Conservation (phyloP, 1,284 basidiomycete species). For the Microbotryum intermedium region DNA sequence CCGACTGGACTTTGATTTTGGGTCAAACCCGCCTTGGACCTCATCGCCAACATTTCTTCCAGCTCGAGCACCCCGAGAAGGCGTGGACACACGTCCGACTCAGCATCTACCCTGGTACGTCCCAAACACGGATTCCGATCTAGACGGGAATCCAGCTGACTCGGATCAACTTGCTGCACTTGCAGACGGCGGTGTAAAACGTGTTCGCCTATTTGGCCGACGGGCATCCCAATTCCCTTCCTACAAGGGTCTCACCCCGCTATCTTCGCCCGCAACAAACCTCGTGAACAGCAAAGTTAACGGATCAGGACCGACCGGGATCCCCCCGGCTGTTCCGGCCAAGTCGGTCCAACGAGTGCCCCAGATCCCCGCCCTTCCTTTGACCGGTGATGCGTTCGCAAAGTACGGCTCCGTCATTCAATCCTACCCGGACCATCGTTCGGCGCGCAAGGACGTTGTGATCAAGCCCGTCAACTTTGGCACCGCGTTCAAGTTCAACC, state of each 20-base stretch:
- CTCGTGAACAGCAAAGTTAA: slow-evolving; percentile 14
- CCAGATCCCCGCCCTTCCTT: slow-evolving; percentile 57
- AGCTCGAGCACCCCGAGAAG: slow-evolving; percentile 48
- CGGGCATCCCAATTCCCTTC: slow-evolving; percentile 39
- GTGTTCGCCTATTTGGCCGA: slow-evolving; percentile 71
- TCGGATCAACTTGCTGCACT: too few relatives aligned
- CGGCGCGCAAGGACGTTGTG: slow-evolving; percentile 49
- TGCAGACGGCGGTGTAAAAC: slow-evolving; percentile 84
- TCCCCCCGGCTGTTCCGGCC: neutral
- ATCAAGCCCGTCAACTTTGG: slow-evolving; percentile 77
- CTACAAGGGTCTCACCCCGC: slow-evolving; percentile 18
- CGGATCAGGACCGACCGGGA: slow-evolving; percentile 20
- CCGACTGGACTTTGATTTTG: slow-evolving; percentile 65
- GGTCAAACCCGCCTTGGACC: slow-evolving; percentile 73
- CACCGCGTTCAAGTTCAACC: slow-evolving; percentile 81
- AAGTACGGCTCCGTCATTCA: slow-evolving; percentile 80
- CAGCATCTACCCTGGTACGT: slow-evolving; percentile 66
- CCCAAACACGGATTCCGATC: too few relatives aligned
- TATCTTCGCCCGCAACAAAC: slow-evolving; percentile 19
- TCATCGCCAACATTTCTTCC: slow-evolving; percentile 81
- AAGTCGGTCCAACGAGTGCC: slow-evolving; percentile 26
- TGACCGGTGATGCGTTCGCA: slow-evolving; percentile 72
- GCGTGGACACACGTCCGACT: slow-evolving; percentile 76
- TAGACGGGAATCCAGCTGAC: too few relatives aligned
- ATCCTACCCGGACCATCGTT: slow-evolving; percentile 61